Conservation (phyloP, 352 stramenopile genomes). For the Elongisporangium undulatum region DNA sequence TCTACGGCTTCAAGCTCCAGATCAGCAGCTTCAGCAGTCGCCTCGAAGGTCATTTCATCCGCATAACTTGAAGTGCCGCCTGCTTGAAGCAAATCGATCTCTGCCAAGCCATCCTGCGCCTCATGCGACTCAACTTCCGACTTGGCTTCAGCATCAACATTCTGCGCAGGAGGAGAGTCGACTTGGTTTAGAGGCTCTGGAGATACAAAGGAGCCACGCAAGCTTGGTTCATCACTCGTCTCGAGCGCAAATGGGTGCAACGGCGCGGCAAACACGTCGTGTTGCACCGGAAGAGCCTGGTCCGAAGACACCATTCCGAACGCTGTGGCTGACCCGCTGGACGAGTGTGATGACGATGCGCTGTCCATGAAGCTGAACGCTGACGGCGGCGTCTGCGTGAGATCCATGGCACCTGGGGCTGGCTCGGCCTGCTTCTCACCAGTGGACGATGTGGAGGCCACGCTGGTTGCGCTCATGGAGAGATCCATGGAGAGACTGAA, state of each 20-base stretch:
- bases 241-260: neutral
- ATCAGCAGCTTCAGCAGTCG: neutral
- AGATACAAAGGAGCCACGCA: neutral
- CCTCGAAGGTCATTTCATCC: neutral
- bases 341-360: neutral
- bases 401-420: neutral
- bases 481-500: neutral
- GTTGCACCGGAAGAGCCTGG: neutral
- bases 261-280: neutral
- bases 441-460: neutral
- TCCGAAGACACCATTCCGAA: neutral
- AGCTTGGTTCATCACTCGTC: neutral
- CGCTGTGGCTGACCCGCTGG: neutral
- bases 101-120: neutral
- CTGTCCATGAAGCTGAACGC: neutral
- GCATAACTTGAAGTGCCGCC: neutral
- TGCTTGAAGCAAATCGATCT: neutral
- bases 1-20: neutral
- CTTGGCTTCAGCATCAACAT: neutral
- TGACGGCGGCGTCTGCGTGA: neutral
- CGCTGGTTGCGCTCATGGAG: neutral
- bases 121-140: neutral
- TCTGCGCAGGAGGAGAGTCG: neutral
- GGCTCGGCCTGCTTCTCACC: neutral
- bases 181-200: neutral